A percentile compares a stretch with the other conserved stretches of the same genome.
Conservation (phyloP, 2,329 filamentous ascomycete genomes). For the Apiospora sp. region DNA sequence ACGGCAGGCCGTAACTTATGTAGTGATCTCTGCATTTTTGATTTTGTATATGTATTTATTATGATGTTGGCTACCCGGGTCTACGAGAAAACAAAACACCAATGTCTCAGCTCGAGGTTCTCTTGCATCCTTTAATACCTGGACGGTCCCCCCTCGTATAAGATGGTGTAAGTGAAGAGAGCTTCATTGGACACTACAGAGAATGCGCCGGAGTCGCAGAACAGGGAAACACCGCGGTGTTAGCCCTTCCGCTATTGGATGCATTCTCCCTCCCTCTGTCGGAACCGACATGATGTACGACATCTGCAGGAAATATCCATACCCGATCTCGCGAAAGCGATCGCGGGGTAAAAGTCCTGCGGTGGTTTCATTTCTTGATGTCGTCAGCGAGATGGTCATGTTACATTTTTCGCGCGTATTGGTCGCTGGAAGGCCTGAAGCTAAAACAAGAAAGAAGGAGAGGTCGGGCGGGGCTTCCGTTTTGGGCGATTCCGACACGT, state of each 20-base stretch:
- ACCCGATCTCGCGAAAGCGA: background rate
- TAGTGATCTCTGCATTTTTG: conserved; percentile 10
- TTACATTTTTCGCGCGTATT: background rate
- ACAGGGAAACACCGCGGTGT: background rate
- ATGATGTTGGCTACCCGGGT: background rate
- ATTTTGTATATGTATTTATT: background rate
- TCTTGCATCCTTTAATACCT: background rate
- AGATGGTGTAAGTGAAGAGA: background rate
- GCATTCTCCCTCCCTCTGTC: background rate
- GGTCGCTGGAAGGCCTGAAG: background rate
- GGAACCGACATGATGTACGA: background rate
- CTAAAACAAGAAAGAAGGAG: background rate
- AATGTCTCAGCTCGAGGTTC: too few species aligned
- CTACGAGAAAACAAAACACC: background rate
- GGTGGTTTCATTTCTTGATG: background rate
- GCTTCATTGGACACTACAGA: background rate
- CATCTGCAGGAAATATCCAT: background rate
- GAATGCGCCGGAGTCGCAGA: conserved; percentile 3
- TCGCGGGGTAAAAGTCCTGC: background rate
- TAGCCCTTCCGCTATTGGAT: background rate
- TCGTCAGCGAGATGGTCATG: conserved; percentile 1
- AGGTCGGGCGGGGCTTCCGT: background rate
- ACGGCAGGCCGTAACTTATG: background rate
- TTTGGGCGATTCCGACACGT: background rate
- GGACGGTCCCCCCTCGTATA: background rate